Percentiles rank a stretch among this genome's conserved stretches.
These are phyloP conservation scores for Eucalyptus leucophloia DNA, from an alignment of 345 rosid genomes.

Conservation along the genomic window DNA sequence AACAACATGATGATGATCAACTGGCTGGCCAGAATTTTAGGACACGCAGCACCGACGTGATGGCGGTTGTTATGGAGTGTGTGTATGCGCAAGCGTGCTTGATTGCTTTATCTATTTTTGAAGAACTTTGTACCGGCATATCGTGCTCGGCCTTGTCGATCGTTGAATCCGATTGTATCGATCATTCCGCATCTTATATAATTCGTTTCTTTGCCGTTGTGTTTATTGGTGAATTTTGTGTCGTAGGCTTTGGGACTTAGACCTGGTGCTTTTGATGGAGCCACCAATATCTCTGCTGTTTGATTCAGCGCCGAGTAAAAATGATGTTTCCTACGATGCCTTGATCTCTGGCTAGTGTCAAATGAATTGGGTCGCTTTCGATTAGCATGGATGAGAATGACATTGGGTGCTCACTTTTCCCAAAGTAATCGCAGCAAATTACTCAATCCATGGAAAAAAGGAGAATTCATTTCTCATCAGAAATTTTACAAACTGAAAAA, in stretches of 20 bases:
- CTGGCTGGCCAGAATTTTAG: not conserved
- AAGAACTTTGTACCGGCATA: not conserved
- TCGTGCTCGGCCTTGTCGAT: not conserved
- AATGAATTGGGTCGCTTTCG: slow-evolving; percentile 6
- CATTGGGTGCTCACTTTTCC: not conserved
- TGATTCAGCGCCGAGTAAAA: not conserved
- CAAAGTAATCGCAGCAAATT: not conserved
- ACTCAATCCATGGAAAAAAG: not conserved
- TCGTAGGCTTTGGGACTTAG: slow-evolving; percentile 77
- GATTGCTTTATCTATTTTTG: not conserved
- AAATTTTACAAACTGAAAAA: not conserved
- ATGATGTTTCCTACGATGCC: slow-evolving; percentile 13
- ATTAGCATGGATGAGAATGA: not conserved
- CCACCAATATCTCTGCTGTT: slow-evolving; percentile 85
- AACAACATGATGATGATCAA: not conserved
- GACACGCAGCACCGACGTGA: not conserved
- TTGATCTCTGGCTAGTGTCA: slow-evolving; percentile 9
- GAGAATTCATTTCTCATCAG: not conserved
- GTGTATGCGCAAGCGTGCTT: not conserved
- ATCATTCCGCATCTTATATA: not conserved
- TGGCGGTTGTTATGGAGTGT: not conserved
- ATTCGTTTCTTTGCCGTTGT: not conserved
- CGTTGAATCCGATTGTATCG: not conserved
- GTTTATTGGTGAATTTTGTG: not conserved
- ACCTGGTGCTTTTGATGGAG: slow-evolving; percentile 77